Conservation (phyloP, 208 protist species). For the Acanthamoeba triangularis region DNA sequence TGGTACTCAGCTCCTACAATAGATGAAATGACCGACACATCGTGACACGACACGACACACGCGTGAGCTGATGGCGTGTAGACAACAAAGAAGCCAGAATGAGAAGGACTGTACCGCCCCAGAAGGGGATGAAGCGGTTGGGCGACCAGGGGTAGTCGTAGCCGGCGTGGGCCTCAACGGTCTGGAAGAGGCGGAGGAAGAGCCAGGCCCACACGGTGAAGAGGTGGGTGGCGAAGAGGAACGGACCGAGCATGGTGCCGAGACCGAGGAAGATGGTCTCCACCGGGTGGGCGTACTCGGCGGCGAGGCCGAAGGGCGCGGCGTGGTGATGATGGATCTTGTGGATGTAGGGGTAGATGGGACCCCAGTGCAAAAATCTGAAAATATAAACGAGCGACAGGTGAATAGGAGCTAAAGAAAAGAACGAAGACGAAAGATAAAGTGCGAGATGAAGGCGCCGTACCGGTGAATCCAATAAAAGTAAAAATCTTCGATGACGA, state of each 20-base stretch:
- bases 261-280: constrained; percentile 56
- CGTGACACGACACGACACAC: not conserved
- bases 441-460: not conserved
- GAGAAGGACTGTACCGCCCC: constrained; percentile 78
- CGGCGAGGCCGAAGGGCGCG: constrained; percentile 83
- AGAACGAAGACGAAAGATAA: not conserved
- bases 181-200: constrained; percentile 80
- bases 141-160: constrained; percentile 86
- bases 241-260: constrained; percentile 83
- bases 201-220: constrained; percentile 83
- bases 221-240: constrained; percentile 78
- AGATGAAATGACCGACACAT: too few relatives aligned
- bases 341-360: constrained; percentile 84
- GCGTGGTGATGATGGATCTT: constrained; percentile 85
- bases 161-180: constrained; percentile 82
- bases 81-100: not conserved
- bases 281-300: constrained; percentile 86
- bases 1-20: constrained; percentile 80
- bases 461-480: constrained; percentile 85
- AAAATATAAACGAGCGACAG: not conserved
- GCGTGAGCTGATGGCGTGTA: not conserved
- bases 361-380: constrained; percentile 78
- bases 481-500: constrained; percentile 85
- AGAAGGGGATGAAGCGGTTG: constrained; percentile 83
- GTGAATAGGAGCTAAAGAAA: constrained; percentile 26